These are phyloP conservation scores for Odontarrhena argentea DNA, from an alignment of 345 rosid genomes.

Conservation along the genomic window DNA sequence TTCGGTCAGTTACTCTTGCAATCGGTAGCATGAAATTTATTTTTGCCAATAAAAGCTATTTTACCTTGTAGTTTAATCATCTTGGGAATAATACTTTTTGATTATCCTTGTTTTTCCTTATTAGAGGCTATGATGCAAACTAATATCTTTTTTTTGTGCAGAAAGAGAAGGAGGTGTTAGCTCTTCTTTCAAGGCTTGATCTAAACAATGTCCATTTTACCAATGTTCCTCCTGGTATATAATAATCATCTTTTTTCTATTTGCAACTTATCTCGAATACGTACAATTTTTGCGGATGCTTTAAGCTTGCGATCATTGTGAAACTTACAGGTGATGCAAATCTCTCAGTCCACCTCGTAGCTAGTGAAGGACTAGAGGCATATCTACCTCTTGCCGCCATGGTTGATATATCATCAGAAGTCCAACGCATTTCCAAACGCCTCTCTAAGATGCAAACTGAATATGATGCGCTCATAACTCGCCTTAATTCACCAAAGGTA, in stretches of 20 bases:
- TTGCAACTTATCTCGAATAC: not conserved
- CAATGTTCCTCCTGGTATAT: conserved; percentile 71
- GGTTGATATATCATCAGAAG: conserved; percentile 91
- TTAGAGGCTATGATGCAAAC: not conserved
- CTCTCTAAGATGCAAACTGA: conserved; percentile 86
- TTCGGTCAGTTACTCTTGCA: conserved; percentile 58
- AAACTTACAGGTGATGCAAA: conserved; percentile 66
- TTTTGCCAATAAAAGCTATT: too few relatives aligned
- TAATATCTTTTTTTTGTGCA: conserved; percentile 44
- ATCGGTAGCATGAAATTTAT: not conserved
- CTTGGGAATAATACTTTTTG: not conserved
- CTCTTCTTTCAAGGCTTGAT: conserved; percentile 87
- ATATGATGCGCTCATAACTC: conserved; percentile 70
- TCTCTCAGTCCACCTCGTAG: conserved; percentile 86
- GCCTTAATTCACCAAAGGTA: conserved; percentile 82
- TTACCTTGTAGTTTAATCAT: too few relatives aligned
- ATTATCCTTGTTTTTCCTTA: not conserved
- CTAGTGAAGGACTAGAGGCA: conserved; percentile 95
- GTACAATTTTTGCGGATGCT: not conserved
- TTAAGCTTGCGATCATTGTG: not conserved
- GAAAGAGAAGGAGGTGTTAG: conserved; percentile 86
- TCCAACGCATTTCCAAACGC: conserved; percentile 85
- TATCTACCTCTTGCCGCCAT: conserved; percentile 92
- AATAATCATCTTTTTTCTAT: not conserved
- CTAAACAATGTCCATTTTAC: conserved; percentile 58